Evolutionary conservation across 306 rosid genomes (phyloP).

Genomic region (Adenanthera pavonina): DNA sequence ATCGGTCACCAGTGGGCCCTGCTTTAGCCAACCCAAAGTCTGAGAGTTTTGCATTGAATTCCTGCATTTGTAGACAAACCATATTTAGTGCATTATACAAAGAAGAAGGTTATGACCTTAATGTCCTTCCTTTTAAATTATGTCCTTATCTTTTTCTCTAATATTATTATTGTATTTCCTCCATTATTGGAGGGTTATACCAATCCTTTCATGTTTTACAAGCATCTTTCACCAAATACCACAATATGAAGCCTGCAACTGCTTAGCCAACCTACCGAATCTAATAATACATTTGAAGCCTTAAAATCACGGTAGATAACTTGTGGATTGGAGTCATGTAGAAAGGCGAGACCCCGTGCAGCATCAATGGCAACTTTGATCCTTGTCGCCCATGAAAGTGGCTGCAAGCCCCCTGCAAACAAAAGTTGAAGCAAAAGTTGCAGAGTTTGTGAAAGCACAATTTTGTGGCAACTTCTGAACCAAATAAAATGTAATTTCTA

Average conservation of each 20-base stretch:
- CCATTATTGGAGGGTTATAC: slow-evolving; percentile 1
- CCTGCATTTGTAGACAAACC: slow-evolving; percentile 52
- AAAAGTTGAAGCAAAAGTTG: slow-evolving; percentile 35
- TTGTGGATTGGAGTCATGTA: slow-evolving; percentile 68
- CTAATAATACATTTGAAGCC: slow-evolving; percentile 85
- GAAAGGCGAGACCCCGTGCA: slow-evolving; percentile 77
- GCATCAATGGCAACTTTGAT: slow-evolving; percentile 75
- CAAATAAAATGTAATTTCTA: slow-evolving; percentile 1
- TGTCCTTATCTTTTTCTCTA: neutral
- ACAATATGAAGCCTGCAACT: slow-evolving; percentile 14
- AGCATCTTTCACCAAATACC: slow-evolving; percentile 9
- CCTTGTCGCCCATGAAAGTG: slow-evolving; percentile 77
- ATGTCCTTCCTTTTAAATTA: neutral
- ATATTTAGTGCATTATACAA: neutral
- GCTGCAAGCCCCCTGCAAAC: slow-evolving; percentile 51
- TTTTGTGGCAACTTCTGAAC: neutral
- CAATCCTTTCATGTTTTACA: slow-evolving; percentile 24
- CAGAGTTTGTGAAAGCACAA: slow-evolving; percentile 24
- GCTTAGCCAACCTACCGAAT: slow-evolving; percentile 60
- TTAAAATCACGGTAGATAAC: slow-evolving; percentile 92
- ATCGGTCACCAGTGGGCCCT: slow-evolving; percentile 90
- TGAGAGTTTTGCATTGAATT: slow-evolving; percentile 86
- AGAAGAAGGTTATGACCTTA: neutral
- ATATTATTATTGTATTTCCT: neutral
- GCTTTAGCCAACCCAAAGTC: slow-evolving; percentile 96